phyloP scores from a whole-genome alignment of 495 filamentous ascomycete genomes.

The Talaromyces stipitatus region DNA sequence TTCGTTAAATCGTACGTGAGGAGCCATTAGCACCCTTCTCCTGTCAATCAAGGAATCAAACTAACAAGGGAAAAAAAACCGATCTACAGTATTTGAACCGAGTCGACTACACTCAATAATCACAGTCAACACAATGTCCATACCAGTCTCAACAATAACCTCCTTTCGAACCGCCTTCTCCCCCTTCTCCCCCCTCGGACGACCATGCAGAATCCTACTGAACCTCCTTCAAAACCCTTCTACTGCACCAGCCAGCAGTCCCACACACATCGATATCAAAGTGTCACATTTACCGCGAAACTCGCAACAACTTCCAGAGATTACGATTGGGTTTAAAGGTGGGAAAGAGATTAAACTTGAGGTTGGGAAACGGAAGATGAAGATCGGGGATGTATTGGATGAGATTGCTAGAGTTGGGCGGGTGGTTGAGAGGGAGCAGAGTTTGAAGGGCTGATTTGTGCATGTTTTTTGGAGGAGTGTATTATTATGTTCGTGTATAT shows the following conservation, averaged over 20 bases:
- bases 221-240: conserved; percentile 56
- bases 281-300: conserved; percentile 56
- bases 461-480: background rate
- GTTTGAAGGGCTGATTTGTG: conserved; percentile 52
- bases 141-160: conserved; percentile 54
- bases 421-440: conserved; percentile 68
- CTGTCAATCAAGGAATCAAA: background rate
- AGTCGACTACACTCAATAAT: too few relatives aligned
- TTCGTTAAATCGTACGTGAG: background rate
- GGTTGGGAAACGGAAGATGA: conserved; percentile 77
- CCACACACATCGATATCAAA: conserved; percentile 70
- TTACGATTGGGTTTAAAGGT: conserved; percentile 61
- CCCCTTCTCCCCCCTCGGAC: conserved; percentile 71
- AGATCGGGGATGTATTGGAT: conserved; percentile 78
- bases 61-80: too few relatives aligned
- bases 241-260: conserved; percentile 64
- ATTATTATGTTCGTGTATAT: conserved; percentile 10
- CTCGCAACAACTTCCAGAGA: conserved; percentile 45
- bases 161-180: conserved; percentile 81
- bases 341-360: conserved; percentile 47
- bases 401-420: conserved; percentile 88
- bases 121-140: conserved; percentile 60
- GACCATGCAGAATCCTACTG: conserved; percentile 80
- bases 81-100: too few relatives aligned
- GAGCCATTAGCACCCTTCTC: background rate